phyloP scores from a whole-genome alignment of 2,329 filamentous ascomycete species.

The Ramichloridium luteum region DNA sequence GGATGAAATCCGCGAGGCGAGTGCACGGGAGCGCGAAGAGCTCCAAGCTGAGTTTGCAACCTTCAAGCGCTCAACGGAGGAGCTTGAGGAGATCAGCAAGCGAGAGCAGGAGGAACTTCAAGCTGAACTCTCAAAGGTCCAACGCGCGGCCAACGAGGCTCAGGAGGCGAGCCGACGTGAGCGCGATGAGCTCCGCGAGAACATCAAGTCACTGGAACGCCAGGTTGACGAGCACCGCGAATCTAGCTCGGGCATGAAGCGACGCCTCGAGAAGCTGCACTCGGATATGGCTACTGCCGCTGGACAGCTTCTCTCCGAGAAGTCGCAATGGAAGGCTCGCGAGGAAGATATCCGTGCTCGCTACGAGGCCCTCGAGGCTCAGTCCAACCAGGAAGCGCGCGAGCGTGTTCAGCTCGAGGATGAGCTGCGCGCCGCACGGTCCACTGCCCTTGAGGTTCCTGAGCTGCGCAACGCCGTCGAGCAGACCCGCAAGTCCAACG shows the following conservation, averaged over 20 bases:
- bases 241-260: conserved; percentile 45
- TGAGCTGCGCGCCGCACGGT: conserved; percentile 34
- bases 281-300: conserved; percentile 73
- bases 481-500: conserved; percentile 16
- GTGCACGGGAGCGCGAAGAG: neutral
- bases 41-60: neutral
- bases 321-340: conserved; percentile 60
- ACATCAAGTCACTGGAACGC: conserved; percentile 62
- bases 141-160: neutral
- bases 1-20: neutral
- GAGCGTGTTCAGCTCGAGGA: conserved; percentile 34
- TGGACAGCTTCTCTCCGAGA: conserved; percentile 70
- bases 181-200: conserved; percentile 53
- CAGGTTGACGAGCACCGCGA: conserved; percentile 72
- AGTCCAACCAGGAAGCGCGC: conserved; percentile 35
- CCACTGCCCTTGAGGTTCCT: conserved; percentile 60
- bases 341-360: conserved; percentile 45
- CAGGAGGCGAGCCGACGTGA: conserved; percentile 41
- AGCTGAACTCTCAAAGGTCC: neutral
- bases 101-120: neutral
- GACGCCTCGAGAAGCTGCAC: conserved; percentile 74
- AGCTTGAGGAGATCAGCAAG: neutral
- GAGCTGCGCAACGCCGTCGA: conserved; percentile 65
- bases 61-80: neutral
- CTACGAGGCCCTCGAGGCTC: conserved; percentile 43